Conservation (phyloP, 106 monocot species). For the Platanthera zijinensis region DNA sequence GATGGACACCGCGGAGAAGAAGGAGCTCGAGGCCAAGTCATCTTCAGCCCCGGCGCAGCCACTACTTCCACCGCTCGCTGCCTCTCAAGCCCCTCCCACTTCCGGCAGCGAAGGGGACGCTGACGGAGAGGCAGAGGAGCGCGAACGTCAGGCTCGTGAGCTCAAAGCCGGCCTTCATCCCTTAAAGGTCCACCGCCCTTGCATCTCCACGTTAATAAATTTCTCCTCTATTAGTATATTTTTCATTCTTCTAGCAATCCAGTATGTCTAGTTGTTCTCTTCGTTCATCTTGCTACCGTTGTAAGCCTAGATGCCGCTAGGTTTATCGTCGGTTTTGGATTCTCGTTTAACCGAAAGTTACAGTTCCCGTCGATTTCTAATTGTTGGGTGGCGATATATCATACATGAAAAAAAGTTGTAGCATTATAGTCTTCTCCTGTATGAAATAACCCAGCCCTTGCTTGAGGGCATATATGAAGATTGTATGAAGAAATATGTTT, state of each 20-base stretch:
- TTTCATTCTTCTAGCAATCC: neutral
- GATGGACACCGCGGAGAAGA: conserved; percentile 27
- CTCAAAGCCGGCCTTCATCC: conserved; percentile 88
- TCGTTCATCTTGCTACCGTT: neutral
- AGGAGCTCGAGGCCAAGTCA: conserved; percentile 18
- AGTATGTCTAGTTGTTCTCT: neutral
- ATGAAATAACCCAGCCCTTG: too few relatives aligned
- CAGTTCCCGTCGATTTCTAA: neutral
- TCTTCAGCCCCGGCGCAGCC: neutral
- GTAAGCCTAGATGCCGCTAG: neutral
- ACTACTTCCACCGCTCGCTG: neutral
- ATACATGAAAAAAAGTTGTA: too few relatives aligned
- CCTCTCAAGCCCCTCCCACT: conserved; percentile 1
- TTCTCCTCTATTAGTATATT: neutral
- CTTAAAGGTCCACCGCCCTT: conserved; percentile 43
- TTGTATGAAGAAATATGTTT: too few relatives aligned
- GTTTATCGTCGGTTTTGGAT: neutral
- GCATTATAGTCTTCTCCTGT: too few relatives aligned
- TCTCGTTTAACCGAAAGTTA: neutral
- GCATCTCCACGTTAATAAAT: neutral
- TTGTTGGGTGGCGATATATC: neutral
- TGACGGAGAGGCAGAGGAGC: conserved; percentile 37
- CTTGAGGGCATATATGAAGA: too few relatives aligned
- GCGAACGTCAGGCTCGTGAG: conserved; percentile 62
- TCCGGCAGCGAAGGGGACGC: conserved; percentile 14